Percentiles rank a stretch among this genome's conserved stretches.
These are phyloP conservation scores for Phylloboletellus chloephorus DNA, from an alignment of 1,284 basidiomycete species.

Conservation along the genomic window DNA sequence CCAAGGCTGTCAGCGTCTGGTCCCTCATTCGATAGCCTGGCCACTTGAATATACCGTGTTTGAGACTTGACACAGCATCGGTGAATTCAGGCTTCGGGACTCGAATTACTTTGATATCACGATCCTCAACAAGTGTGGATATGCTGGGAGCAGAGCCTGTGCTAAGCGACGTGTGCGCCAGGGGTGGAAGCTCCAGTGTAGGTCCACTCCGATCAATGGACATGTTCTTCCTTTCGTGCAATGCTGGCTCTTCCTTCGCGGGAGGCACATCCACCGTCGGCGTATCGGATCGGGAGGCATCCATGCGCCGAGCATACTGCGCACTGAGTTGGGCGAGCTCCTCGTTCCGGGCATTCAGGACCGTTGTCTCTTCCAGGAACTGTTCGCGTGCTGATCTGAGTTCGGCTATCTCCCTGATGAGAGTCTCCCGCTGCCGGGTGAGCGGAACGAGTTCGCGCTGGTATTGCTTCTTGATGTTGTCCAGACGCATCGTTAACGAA, in stretches of 20 bases:
- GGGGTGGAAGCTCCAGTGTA: constrained; percentile 18
- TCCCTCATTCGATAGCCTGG: constrained; percentile 46
- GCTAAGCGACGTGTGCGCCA: constrained; percentile 28
- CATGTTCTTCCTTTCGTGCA: constrained; percentile 31
- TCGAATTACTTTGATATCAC: constrained; percentile 27
- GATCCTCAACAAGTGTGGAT: constrained; percentile 26
- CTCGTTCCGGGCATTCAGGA: constrained; percentile 88
- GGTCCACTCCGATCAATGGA: constrained; percentile 33
- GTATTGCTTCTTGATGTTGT: constrained; percentile 85
- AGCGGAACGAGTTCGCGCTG: constrained; percentile 82
- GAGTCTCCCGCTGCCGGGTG: constrained; percentile 72
- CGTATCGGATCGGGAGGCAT: constrained; percentile 40
- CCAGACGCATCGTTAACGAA: constrained; percentile 81
- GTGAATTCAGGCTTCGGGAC: constrained; percentile 19
- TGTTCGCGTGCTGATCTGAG: constrained; percentile 83
- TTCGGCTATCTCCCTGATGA: constrained; percentile 82
- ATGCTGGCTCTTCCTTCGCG: constrained; percentile 14
- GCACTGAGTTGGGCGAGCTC: constrained; percentile 83
- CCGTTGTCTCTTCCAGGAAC: constrained; percentile 86
- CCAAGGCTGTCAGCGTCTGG: constrained; percentile 20
- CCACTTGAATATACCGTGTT: constrained; percentile 59
- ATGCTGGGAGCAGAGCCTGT: constrained; percentile 26
- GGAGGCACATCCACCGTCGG: constrained; percentile 27
- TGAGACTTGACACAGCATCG: constrained; percentile 40
- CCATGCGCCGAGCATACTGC: constrained; percentile 74